Conservation (phyloP, 371 early-diverging fungal species). For the Mortierella sp. region DNA sequence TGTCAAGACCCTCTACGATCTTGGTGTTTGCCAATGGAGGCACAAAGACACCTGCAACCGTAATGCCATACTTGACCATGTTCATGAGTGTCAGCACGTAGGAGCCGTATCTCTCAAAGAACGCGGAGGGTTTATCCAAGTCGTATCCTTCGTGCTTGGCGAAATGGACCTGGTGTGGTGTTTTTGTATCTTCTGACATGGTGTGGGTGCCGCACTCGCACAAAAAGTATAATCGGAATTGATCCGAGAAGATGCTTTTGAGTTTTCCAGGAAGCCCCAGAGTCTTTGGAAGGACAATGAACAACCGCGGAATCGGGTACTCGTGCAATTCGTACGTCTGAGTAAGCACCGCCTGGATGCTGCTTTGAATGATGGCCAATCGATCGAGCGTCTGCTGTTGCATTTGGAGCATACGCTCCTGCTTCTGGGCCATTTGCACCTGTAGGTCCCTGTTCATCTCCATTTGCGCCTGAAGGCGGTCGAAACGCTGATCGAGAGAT, state of each 20-base stretch:
- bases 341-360: slow-evolving; percentile 3
- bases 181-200: background rate
- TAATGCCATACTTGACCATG: background rate
- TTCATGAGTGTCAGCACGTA: slow-evolving; percentile 1
- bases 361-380: background rate
- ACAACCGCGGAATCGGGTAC: slow-evolving; percentile 18
- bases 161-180: slow-evolving; percentile 16
- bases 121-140: slow-evolving; percentile 3
- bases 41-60: slow-evolving; percentile 6
- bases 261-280: background rate
- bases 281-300: slow-evolving; percentile 16
- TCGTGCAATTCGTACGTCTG: slow-evolving; percentile 20
- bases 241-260: background rate
- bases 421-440: no score
- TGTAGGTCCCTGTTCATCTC: no score
- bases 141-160: slow-evolving; percentile 16
- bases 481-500: no score
- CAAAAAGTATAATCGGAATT: slow-evolving; percentile 15
- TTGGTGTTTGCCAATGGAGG: background rate
- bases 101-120: background rate
- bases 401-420: no score
- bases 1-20: background rate
- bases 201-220: slow-evolving; percentile 29
- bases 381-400: background rate
- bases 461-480: no score